Evolutionary conservation across 2,329 filamentous ascomycete species (phyloP).

Genomic region (Sporothrix mexicana): DNA sequence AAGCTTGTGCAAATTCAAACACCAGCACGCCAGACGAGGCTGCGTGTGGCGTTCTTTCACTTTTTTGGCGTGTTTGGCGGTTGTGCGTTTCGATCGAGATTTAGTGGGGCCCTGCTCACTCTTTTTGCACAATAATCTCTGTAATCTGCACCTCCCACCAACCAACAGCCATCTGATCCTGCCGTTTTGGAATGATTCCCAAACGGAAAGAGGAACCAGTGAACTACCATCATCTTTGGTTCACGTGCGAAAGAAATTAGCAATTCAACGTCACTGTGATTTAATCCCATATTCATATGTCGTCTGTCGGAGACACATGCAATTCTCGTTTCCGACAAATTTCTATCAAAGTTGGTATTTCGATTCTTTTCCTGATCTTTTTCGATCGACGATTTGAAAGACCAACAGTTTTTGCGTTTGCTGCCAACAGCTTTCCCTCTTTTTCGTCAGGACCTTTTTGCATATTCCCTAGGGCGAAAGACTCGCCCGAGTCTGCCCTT

Average conservation of each 20-base stretch:
- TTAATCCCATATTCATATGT: neutral
- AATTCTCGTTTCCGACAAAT: neutral
- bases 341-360: no score
- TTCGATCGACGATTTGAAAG: no score
- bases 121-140: neutral
- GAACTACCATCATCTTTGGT: neutral
- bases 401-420: no score
- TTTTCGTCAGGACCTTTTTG: no score
- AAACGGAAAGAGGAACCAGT: neutral
- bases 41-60: neutral
- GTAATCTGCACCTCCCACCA: neutral
- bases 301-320: neutral
- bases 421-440: no score
- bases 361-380: no score
- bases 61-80: neutral
- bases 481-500: no score
- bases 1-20: neutral
- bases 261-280: neutral
- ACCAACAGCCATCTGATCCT: no score
- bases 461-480: no score
- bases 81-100: conserved; percentile 12
- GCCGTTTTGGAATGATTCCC: no score
- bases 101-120: conserved; percentile 1
- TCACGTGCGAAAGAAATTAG: neutral
- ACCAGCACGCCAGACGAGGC: neutral